A percentile compares a stretch with the other conserved stretches of the same genome.
Conservation (phyloP, 78 protist genomes). For the Pelomyxa schiedti region DNA sequence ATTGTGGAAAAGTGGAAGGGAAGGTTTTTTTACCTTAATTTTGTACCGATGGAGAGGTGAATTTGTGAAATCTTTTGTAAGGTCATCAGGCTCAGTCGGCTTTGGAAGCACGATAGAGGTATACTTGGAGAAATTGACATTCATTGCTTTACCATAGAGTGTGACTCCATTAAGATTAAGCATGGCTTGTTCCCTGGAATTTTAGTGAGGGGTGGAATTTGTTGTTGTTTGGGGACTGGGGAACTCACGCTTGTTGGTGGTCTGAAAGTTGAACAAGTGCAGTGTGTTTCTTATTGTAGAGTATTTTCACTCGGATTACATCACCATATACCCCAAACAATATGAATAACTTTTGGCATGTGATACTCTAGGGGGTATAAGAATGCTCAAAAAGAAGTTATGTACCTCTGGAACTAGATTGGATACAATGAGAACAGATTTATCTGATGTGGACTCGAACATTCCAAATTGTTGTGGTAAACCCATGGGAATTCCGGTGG, state of each 20-base stretch:
- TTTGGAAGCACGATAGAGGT: background rate
- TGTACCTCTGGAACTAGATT: background rate
- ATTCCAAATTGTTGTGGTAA: no score
- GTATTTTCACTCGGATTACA: slow-evolving; percentile 61
- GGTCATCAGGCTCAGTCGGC: slow-evolving; percentile 1
- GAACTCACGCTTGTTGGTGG: slow-evolving; percentile 40
- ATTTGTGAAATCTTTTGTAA: slow-evolving; percentile 32
- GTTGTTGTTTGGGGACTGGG: slow-evolving; percentile 1
- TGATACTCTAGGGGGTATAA: background rate
- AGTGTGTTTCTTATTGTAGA: slow-evolving; percentile 55
- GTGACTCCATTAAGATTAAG: slow-evolving; percentile 29
- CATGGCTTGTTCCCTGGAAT: slow-evolving; percentile 9
- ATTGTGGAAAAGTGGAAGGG: background rate
- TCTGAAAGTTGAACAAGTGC: slow-evolving; percentile 57
- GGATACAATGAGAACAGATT: background rate
- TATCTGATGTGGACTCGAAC: background rate
- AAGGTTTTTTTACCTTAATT: no score
- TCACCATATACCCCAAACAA: slow-evolving; percentile 70
- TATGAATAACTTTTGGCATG: slow-evolving; percentile 59
- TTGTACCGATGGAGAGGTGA: slow-evolving; percentile 39
- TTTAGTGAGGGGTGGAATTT: background rate
- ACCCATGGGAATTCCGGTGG: no score
- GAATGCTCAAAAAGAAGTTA: background rate
- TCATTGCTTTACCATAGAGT: slow-evolving; percentile 5
- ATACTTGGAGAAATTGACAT: slow-evolving; percentile 5